Percentiles rank a stretch among this genome's conserved stretches.
These are phyloP conservation scores for Funneliformis geosporum DNA, from an alignment of 192 early-diverging fungal species.

Conservation along the genomic window DNA sequence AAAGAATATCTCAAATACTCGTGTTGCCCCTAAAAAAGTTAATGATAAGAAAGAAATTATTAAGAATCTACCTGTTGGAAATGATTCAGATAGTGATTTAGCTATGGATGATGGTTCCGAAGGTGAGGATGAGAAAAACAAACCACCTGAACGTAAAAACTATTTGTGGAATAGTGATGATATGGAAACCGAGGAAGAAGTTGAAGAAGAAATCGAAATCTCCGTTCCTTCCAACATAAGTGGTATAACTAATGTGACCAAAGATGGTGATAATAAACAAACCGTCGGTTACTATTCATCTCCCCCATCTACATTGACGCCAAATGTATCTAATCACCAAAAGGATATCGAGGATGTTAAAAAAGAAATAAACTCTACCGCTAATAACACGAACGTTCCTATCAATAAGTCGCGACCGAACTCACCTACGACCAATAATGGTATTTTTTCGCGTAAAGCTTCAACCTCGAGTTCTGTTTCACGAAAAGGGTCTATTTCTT, in stretches of 20 bases:
- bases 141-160: neutral
- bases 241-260: neutral
- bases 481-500: neutral
- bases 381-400: neutral
- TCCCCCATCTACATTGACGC: too few species aligned
- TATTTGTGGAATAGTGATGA: slow-evolving; percentile 32
- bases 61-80: too few species aligned
- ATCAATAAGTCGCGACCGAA: neutral
- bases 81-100: slow-evolving; percentile 12
- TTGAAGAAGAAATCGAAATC: slow-evolving; percentile 15
- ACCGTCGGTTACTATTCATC: neutral
- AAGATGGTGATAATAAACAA: neutral
- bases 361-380: neutral
- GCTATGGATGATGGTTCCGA: slow-evolving; percentile 34
- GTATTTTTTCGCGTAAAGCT: neutral
- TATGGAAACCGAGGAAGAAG: slow-evolving; percentile 32
- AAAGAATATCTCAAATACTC: neutral
- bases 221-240: neutral
- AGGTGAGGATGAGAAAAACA: slow-evolving; percentile 4
- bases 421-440: neutral
- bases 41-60: neutral
- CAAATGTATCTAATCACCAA: neutral
- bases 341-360: neutral
- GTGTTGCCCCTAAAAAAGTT: neutral
- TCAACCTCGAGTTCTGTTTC: neutral